Base-by-base conservation (phyloP, 2,329 filamentous ascomycete species). In the Alternaria angustiovoidea region DNA sequence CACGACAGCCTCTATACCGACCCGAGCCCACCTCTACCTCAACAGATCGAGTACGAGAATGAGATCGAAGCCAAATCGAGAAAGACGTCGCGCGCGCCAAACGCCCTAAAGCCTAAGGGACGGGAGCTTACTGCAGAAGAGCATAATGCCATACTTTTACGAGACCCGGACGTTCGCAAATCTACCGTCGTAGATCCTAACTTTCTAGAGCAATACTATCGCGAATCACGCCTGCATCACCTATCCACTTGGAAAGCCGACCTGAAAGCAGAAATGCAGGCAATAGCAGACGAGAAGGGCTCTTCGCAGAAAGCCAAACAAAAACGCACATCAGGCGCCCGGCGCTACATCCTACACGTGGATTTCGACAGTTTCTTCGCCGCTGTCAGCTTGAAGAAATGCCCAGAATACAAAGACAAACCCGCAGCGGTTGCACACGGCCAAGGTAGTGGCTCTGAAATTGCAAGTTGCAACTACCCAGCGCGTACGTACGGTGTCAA, bases 321-420 rank as follows among this genome's bases (percentile, higher is more conserved):
- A 58, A 85, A 89, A 70, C 83, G 84, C 42, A 83, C 84, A 26
- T 82, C 86, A 12, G 91, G 90, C 0, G 80, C 88, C 3, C 85
- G 94, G 61, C 83, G 91, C 51, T 99, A 98, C 70, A 86, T 99
- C 54, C 87, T 99, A 73, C 95, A 99, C 71, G 93, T 99, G 30
- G 95, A 99, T 75, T 99, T 99, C 76, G 96, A 99, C 79, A 95
- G 93, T 78, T 99, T 99, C 80, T 99, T 99, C 78, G 97, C 94
- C 60, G 92, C 96, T 0, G 92, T 99, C 0, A 97, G 95, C 0
- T 79, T 91, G 18, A 93, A 93, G 69, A 91, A 88, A 54, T 84
- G 89, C 24, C 93, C 94, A 0, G 88, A 96, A 20, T 89, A 87
- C 61, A 82, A 84, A 39, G 89, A 91, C 51, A 94, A 93, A 72